Base-by-base conservation (phyloP, 495 filamentous ascomycete genomes). In the Penicillium arizonense region DNA sequence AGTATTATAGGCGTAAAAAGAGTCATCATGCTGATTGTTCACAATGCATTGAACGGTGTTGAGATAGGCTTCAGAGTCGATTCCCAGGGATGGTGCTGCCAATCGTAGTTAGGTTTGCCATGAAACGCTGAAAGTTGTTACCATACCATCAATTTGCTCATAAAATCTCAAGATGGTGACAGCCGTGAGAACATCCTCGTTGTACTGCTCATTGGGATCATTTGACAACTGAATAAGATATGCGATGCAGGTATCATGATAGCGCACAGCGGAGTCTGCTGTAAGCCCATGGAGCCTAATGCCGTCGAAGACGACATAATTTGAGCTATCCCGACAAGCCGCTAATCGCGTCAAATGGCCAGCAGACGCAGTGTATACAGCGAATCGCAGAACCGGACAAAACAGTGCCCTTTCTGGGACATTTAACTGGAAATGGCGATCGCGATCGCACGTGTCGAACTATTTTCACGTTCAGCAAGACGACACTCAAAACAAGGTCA, bases 151-250 rank as follows among this genome's bases (percentile, higher is more conserved):
- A 36, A 71, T 60, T 50, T 71, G 66, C 47, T 73, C 70, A 39
- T 65, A 68, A 50, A 67, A 64, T 10, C 70, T 56, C 30, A 73
- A 49, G 9, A 71, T 70, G 6, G 68, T 59, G 2, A 62, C 57
- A 13, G 68, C 68, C 1, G 57, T 60, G 5, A 69, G 43, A 3
- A 73, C 47, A 55, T 67, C 62, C 44, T 73, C 68, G 43, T 71
- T 68, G 32, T 62, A 63, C 28, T 68, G 50, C 28, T 62, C 60
- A 12, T 55, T 55, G 0, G 58, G 53, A 42, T 71, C 66, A 21
- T 62, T 53, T 9, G 62, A 63, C 20, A 67, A 28, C 30, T 57
- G 46, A 23, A 71, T 50, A 14, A 72, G 50, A 21, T 64, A 50
- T 12, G 55, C 50, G 42, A 65, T 65, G 23, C 58, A 65, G n/a